Evolutionary conservation across 768 basidiomycete species (phyloP), one percentile per base, ranked within the genome.

Genomic region (Phylloporus arenicola): DNA sequence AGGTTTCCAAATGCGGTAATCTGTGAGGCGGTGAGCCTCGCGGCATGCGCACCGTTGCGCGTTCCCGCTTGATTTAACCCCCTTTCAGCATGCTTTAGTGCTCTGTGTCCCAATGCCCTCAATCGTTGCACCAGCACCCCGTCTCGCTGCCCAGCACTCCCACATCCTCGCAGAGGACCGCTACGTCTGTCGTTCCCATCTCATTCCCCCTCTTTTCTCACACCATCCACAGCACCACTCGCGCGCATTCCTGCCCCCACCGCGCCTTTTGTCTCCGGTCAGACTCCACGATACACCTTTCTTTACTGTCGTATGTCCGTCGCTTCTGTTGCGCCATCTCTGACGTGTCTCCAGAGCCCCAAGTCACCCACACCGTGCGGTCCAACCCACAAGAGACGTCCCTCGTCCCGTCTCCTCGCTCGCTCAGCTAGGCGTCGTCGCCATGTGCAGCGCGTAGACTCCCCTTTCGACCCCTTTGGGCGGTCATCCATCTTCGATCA

Each of bases 401-500:
- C 67, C 27, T 47, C 68, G 44, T 63, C 67, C 54, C 70, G 71
- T 19, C 45, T 51, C 34, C 41, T 58, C 38, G 57, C 65, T 38
- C 75, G 78, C 50, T 67, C 77, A 6, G 52, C 65, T 9, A 70
- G 71, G 52, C 74, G 73, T 14, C 69, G 71, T 41, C 76, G 73
- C 43, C 75, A 71, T n/a, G 61, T 61, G 30, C 55, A 67, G n/a
- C 73, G 71, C 24, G 41, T 68, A 24, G 77, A 79, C 54, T 74
- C 69, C 37, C 67, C 66, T 25, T 48, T 73, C 50, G 70, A 73
- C 37, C 57, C 71, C 34, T 58, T 60, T 53, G 60, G 57, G 4
- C 64, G 69, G 2, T 51, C 62, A 33, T 56, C 72, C 41, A 56
- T 70, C 38, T 84, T 86, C 61, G 84, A 86, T 68, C 70, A 74